Conservation (phyloP, 2,329 filamentous ascomycete genomes). For the Pseudogymnoascus sp. region DNA sequence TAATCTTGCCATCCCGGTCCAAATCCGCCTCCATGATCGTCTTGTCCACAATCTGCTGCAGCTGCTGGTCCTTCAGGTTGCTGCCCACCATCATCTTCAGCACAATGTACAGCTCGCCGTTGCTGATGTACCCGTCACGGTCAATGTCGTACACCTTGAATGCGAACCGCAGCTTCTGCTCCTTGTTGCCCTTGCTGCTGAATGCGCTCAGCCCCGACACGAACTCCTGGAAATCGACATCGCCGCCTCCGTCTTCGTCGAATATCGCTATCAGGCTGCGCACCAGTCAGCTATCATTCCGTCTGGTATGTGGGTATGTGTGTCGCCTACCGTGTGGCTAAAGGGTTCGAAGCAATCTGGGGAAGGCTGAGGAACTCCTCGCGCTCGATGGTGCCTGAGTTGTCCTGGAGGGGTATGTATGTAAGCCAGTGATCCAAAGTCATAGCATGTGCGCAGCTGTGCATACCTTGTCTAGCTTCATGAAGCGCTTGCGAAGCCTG, state of each 20-base stretch:
- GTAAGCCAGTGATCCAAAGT: conserved; percentile 11
- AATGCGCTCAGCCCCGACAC: conserved; percentile 92
- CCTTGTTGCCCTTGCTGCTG: conserved; percentile 96
- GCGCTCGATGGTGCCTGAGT: conserved; percentile 95
- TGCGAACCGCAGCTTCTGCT: conserved; percentile 94
- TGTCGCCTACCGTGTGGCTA: conserved; percentile 68
- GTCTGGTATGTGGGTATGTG: not conserved
- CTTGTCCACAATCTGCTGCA: conserved; percentile 99
- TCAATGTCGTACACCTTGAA: conserved; percentile 99
- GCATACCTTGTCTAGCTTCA: conserved; percentile 92
- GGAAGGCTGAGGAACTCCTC: conserved; percentile 96
- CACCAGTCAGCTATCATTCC: not conserved
- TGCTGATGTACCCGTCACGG: conserved; percentile 96
- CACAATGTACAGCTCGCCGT: conserved; percentile 97
- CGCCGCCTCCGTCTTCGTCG: conserved; percentile 94
- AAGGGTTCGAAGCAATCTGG: conserved; percentile 94
- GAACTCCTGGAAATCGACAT: conserved; percentile 98
- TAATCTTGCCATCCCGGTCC: conserved; percentile 94
- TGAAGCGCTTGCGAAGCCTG: conserved; percentile 89
- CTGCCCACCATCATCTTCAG: conserved; percentile 99
- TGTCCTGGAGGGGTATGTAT: conserved; percentile 56
- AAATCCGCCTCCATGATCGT: conserved; percentile 99
- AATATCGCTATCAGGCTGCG: conserved; percentile 96
- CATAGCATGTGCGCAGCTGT: not conserved
- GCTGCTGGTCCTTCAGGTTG: conserved; percentile 96